These are phyloP conservation scores for Arachnomyces sp. DNA, from an alignment of 2,329 filamentous ascomycete genomes.

Conservation along the genomic window DNA sequence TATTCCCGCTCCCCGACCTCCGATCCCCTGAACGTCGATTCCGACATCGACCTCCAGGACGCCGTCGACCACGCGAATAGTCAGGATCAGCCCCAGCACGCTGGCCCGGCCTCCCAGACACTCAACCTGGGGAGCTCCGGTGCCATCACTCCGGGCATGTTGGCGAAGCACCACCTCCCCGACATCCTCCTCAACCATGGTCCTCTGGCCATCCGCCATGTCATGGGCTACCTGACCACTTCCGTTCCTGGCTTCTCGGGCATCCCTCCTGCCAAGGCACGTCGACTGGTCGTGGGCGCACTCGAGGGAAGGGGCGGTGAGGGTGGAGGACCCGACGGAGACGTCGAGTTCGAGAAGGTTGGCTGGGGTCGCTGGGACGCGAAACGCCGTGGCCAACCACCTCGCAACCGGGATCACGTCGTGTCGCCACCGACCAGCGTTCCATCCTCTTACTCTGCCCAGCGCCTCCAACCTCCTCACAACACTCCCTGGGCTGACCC, in stretches of 20 bases:
- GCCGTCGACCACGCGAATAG: constrained; percentile 45
- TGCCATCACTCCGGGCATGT: constrained; percentile 72
- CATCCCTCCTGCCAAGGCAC: constrained; percentile 81
- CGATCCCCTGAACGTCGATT: constrained; percentile 55
- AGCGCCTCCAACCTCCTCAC: constrained; percentile 41
- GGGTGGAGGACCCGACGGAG: constrained; percentile 48
- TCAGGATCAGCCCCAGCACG: constrained; percentile 32
- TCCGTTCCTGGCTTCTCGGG: constrained; percentile 86
- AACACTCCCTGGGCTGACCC: constrained; percentile 25
- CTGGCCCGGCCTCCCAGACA: constrained; percentile 36
- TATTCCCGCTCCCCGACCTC: constrained; percentile 34
- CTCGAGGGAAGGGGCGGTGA: constrained; percentile 61
- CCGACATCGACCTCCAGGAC: constrained; percentile 79
- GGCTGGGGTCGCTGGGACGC: constrained; percentile 97
- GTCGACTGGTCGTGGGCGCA: constrained; percentile 83
- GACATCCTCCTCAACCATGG: constrained; percentile 84
- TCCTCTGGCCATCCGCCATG: constrained; percentile 84
- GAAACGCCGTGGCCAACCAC: constrained; percentile 57
- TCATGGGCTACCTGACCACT: constrained; percentile 90
- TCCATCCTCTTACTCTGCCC: constrained; percentile 35
- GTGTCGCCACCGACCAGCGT: constrained; percentile 46
- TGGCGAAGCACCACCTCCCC: constrained; percentile 84
- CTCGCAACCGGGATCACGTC: constrained; percentile 20
- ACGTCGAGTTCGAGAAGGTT: constrained; percentile 73
- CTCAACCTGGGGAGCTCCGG: constrained; percentile 62